Base-by-base conservation (phyloP, 2,329 filamentous ascomycete species). In the Ilyonectria sp. region DNA sequence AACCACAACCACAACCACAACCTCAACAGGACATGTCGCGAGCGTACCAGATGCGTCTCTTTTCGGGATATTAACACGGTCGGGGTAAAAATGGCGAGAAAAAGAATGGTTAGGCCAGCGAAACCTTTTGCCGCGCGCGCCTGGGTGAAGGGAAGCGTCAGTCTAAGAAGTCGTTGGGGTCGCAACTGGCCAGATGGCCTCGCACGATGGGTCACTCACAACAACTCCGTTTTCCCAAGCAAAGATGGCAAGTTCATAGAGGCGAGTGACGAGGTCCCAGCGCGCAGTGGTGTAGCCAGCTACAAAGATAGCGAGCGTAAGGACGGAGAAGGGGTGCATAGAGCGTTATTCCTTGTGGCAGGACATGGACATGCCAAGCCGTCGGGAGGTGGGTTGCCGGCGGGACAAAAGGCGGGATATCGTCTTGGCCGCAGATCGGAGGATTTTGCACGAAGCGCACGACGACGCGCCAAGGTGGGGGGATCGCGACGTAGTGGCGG, bases 151-250 rank as follows among this genome's bases (percentile, higher is more conserved):
- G 40, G 44, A 49, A 33, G 10, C 17, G 53, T 69, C 50, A 69
- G 69, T 26, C 33, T n/a, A 52, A 44, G 23, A 19, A 7, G 11
- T 46, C n/a, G n/a, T 46, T 29, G 43, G n/a, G 31, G 17, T 33
- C 17, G n/a, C 21, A 40, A 60, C 23, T 23, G 29, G 43, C 43
- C 43, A 58, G 26, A 33, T 53, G 40, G 40, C 43, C 33, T 40
- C 40, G 31, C 50, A 40, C 37, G 13, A 13, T 40, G 50, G 55
- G 55, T 29, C 47, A 86, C 92, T 78, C 85, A 97, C 94, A 80
- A 98, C 93, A 77, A 99, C 96, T 80, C 95, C 94, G 93, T 98
- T 94, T 82, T 98, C 93, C 94, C 95, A 98, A 75, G 97, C 96
- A 82, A 98, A 99, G 73, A 97, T 93, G 75, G 94, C 93, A 77